These are phyloP conservation scores for Cornus suecica DNA, from an alignment of 148 eudicot species.

Conservation along the genomic window DNA sequence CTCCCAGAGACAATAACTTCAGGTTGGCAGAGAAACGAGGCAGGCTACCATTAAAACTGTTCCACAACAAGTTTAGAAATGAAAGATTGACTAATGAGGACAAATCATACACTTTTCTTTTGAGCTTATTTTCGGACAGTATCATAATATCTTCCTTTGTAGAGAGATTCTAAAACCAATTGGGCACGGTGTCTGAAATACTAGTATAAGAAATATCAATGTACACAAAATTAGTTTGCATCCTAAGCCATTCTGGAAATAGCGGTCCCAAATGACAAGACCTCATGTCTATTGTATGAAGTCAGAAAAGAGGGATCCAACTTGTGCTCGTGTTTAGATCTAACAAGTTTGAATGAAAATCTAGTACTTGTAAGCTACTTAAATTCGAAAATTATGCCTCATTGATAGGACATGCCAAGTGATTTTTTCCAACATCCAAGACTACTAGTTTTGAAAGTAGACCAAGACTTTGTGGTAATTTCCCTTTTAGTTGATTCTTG, in stretches of 20 bases:
- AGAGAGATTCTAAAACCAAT: too few species aligned
- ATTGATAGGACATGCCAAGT: neutral
- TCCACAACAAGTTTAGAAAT: neutral
- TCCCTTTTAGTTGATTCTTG: neutral
- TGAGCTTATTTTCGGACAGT: neutral
- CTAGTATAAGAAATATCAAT: neutral
- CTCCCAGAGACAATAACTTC: neutral
- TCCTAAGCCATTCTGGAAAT: slow-evolving; percentile 1
- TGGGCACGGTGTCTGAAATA: neutral
- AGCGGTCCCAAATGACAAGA: slow-evolving; percentile 1
- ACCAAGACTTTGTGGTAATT: neutral
- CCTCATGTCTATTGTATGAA: neutral
- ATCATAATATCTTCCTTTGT: neutral
- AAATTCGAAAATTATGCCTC: neutral
- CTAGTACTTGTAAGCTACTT: neutral
- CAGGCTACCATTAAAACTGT: neutral
- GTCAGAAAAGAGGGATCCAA: neutral
- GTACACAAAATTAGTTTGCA: neutral
- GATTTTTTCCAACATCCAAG: neutral
- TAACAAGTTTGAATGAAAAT: neutral
- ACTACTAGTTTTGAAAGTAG: neutral
- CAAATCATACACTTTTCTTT: neutral
- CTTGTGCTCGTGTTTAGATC: neutral
- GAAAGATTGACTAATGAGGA: neutral
- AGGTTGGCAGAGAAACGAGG: neutral